Conservation (phyloP, 768 basidiomycete genomes). For the Hericium alpestre region DNA sequence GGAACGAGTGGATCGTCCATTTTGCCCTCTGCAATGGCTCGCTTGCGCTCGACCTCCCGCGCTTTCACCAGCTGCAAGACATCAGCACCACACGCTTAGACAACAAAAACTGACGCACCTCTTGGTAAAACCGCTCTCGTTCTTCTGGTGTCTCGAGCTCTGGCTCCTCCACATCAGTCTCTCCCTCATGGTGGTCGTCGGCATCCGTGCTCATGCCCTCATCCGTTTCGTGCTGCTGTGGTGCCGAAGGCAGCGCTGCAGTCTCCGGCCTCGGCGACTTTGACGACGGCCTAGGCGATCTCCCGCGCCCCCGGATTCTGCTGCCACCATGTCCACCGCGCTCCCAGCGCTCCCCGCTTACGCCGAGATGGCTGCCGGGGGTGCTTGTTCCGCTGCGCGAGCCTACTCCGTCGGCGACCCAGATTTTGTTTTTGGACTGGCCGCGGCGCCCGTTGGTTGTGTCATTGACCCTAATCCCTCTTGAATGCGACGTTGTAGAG, state of each 20-base stretch:
- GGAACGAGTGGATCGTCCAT: constrained; percentile 81
- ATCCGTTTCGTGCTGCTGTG: constrained; percentile 16
- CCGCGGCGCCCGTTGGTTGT: constrained; percentile 2
- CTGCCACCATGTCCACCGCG: constrained; percentile 45
- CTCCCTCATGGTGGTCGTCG: constrained; percentile 24
- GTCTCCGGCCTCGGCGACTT: constrained; percentile 23
- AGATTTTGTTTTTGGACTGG: constrained; percentile 11
- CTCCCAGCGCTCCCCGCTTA: constrained; percentile 51
- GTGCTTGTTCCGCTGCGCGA: constrained; percentile 4
- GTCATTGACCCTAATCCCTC: background rate
- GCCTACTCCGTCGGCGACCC: constrained; percentile 4
- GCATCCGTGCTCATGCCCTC: constrained; percentile 24
- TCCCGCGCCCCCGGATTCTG: constrained; percentile 21
- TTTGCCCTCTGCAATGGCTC: constrained; percentile 70
- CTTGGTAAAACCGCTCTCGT: constrained; percentile 59
- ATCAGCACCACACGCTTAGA: constrained; percentile 12
- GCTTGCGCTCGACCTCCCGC: constrained; percentile 60
- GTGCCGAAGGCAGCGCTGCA: constrained; percentile 5
- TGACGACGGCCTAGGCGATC: constrained; percentile 30
- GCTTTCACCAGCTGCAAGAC: constrained; percentile 48
- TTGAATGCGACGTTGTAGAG: background rate
- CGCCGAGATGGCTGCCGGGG: constrained; percentile 9
- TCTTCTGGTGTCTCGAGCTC: constrained; percentile 51
- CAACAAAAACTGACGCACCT: constrained; percentile 34
- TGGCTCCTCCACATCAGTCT: constrained; percentile 32